phyloP scores from a whole-genome alignment of 148 eudicot genomes.

The Euryodendron excelsum region DNA sequence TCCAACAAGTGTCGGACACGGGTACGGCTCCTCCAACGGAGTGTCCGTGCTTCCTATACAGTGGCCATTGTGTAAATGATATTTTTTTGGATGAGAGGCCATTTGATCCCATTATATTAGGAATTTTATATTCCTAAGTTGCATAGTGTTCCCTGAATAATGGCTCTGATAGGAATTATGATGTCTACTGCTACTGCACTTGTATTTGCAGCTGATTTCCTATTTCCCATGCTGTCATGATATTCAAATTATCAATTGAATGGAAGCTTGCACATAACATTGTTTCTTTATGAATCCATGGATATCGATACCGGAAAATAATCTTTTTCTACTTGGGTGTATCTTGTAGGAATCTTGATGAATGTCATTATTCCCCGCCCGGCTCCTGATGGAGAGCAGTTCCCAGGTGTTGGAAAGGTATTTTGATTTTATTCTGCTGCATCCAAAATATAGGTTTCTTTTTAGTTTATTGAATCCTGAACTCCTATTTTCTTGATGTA shows the following conservation, averaged over 20 bases:
- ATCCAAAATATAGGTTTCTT: neutral
- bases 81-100: too few species aligned
- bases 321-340: neutral
- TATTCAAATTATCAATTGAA: too few species aligned
- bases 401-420: slow-evolving; percentile 92
- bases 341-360: slow-evolving; percentile 53
- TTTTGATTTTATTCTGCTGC: neutral
- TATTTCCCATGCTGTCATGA: too few species aligned
- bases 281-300: neutral
- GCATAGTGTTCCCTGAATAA: too few species aligned
- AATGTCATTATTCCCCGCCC: slow-evolving; percentile 82
- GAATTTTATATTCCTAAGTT: too few species aligned
- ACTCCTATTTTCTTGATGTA: neutral
- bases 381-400: slow-evolving; percentile 40
- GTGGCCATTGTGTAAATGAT: neutral
- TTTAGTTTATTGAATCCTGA: neutral
- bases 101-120: too few species aligned
- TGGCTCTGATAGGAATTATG: neutral
- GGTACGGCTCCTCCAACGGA: too few species aligned
- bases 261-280: too few species aligned
- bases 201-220: neutral
- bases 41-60: too few species aligned
- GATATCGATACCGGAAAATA: neutral
- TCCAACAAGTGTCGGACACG: too few species aligned
- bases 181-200: neutral